Conservation (phyloP, 1,284 basidiomycete species). For the Fomes fomentarius region DNA sequence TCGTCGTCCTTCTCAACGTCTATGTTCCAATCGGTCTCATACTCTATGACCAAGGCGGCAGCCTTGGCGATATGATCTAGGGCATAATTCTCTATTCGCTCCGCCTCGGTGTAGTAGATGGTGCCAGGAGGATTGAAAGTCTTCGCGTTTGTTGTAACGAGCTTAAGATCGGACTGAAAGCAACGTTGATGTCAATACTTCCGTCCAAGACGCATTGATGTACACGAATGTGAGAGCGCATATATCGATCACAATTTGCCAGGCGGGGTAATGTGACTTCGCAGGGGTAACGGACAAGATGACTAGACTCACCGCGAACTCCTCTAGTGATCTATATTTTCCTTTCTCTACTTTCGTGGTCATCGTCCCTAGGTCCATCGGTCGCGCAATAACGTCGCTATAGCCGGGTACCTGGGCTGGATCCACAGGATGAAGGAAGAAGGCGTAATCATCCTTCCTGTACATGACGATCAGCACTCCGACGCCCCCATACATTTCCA, state of each 20-base stretch:
- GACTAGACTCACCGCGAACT: constrained; percentile 62
- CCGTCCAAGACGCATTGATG: too few species aligned
- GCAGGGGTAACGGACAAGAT: too few species aligned
- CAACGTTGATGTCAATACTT: not conserved
- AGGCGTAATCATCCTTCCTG: constrained; percentile 87
- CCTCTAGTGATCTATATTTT: constrained; percentile 73
- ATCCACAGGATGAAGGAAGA: constrained; percentile 79
- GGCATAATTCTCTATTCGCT: constrained; percentile 66
- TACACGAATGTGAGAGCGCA: too few species aligned
- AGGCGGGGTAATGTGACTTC: not conserved
- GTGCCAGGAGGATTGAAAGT: constrained; percentile 72
- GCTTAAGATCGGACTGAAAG: constrained; percentile 63
- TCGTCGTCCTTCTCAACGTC: constrained; percentile 76
- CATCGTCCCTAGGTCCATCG: constrained; percentile 89
- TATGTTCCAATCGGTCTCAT: constrained; percentile 82
- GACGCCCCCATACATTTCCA: not conserved
- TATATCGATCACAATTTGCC: not conserved
- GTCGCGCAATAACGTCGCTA: constrained; percentile 64
- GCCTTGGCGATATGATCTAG: constrained; percentile 74
- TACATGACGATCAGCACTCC: constrained; percentile 4
- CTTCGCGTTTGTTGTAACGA: constrained; percentile 76
- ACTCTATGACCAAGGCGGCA: constrained; percentile 72
- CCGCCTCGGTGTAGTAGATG: constrained; percentile 74
- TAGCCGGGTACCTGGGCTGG: constrained; percentile 69
- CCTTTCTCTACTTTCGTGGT: constrained; percentile 63